Conservation (phyloP, 2,329 filamentous ascomycete genomes). For the Exophiala sp. region DNA sequence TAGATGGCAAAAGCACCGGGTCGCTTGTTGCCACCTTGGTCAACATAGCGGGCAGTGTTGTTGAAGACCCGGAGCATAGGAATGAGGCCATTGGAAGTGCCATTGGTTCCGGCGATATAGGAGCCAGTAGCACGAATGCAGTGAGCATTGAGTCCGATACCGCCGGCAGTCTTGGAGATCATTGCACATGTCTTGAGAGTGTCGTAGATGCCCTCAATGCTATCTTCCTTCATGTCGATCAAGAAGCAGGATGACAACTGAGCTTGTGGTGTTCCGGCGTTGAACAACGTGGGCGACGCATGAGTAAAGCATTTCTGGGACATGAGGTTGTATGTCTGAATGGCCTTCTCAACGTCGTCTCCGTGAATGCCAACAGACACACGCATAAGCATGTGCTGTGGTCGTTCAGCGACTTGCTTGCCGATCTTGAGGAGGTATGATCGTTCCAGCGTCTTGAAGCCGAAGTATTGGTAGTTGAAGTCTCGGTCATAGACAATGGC, state of each 20-base stretch:
- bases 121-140: slow-evolving; percentile 95
- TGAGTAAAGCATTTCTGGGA: slow-evolving; percentile 98
- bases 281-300: slow-evolving; percentile 96
- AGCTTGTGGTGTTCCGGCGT: slow-evolving; percentile 88
- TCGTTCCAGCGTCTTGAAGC: slow-evolving; percentile 97
- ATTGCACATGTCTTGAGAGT: slow-evolving; percentile 98
- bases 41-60: slow-evolving; percentile 97
- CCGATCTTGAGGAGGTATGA: slow-evolving; percentile 95
- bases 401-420: slow-evolving; percentile 93
- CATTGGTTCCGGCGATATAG: slow-evolving; percentile 97
- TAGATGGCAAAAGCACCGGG: slow-evolving; percentile 98
- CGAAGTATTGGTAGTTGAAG: slow-evolving; percentile 99
- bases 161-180: slow-evolving; percentile 99
- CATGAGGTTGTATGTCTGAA: slow-evolving; percentile 99
- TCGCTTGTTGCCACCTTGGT: slow-evolving; percentile 98
- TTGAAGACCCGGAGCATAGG: slow-evolving; percentile 99
- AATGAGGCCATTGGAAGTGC: slow-evolving; percentile 93
- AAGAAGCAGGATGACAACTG: slow-evolving; percentile 98
- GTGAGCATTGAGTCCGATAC: slow-evolving; percentile 94
- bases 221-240: slow-evolving; percentile 99
- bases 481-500: slow-evolving; percentile 99
- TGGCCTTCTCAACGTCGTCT: slow-evolving; percentile 86
- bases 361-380: slow-evolving; percentile 96
- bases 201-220: slow-evolving; percentile 98
- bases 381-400: slow-evolving; percentile 99